Percentiles rank a stretch among this genome's conserved stretches.
Conservation (phyloP, 306 rosid species). For the Corylus avellana region DNA sequence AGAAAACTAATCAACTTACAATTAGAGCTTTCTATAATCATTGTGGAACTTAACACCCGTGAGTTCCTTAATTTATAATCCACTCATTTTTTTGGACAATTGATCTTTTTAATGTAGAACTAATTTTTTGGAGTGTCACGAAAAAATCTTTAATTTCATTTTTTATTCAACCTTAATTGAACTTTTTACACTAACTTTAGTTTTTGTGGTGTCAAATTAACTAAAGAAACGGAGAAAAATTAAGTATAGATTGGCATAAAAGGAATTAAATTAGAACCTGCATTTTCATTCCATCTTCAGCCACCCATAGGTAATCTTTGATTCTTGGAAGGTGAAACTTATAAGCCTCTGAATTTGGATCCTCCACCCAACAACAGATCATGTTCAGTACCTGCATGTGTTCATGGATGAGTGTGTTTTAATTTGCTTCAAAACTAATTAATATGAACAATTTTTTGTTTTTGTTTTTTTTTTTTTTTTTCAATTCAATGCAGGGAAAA, state of each 20-base stretch:
- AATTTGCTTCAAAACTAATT: not conserved
- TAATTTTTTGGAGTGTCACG: too few species aligned
- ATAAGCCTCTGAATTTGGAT: constrained; percentile 63
- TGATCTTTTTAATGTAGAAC: too few species aligned
- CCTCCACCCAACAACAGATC: constrained; percentile 83
- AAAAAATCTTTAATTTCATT: not conserved
- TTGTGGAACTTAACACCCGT: too few species aligned
- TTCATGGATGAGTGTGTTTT: not conserved
- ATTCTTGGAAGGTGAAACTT: constrained; percentile 67
- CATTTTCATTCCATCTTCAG: constrained; percentile 94
- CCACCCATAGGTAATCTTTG: constrained; percentile 82
- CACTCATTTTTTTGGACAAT: too few species aligned
- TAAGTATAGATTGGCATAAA: not conserved
- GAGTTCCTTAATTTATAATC: too few species aligned
- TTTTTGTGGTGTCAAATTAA: not conserved
- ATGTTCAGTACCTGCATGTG: constrained; percentile 63
- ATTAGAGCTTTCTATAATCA: too few species aligned
- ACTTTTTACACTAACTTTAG: not conserved
- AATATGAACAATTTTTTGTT: not conserved
- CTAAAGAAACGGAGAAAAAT: not conserved
- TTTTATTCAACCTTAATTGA: not conserved
- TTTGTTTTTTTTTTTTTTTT: too few species aligned
- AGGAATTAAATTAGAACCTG: constrained; percentile 41
- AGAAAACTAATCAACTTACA: too few species aligned
- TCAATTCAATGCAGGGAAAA: too few species aligned